These are phyloP conservation scores for Megacollybia marginata DNA, from an alignment of 768 basidiomycete species.

Conservation along the genomic window DNA sequence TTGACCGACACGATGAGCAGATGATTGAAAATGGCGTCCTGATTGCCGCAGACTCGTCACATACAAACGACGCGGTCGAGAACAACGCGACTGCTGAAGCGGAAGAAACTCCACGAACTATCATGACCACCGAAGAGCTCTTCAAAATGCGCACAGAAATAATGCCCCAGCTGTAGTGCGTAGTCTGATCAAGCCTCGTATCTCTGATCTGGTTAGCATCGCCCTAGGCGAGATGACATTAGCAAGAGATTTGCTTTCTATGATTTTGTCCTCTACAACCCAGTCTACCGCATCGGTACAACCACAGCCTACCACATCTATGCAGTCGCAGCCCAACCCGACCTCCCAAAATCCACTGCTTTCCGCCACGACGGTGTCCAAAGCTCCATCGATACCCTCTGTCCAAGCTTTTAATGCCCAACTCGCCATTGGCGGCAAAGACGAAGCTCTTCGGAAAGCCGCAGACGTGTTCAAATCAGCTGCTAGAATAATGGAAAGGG, in stretches of 20 bases:
- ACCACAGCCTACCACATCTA: conserved; percentile 1
- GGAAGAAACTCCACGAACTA: conserved; percentile 24
- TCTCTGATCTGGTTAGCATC: conserved; percentile 32
- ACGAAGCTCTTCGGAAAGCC: conserved; percentile 70
- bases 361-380: conserved; percentile 58
- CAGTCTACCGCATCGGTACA: conserved; percentile 16
- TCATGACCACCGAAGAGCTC: conserved; percentile 71
- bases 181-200: conserved; percentile 8
- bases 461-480: conserved; percentile 64
- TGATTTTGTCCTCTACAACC: conserved; percentile 40
- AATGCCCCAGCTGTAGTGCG: conserved; percentile 67
- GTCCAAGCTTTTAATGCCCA: conserved; percentile 70
- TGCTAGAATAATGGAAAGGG: conserved; percentile 60
- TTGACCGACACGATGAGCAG: conserved; percentile 40
- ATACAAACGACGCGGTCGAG: conserved; percentile 13
- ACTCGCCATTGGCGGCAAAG: conserved; percentile 70
- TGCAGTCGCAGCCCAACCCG: conserved; percentile 2
- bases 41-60: conserved; percentile 11
- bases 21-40: conserved; percentile 10
- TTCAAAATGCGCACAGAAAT: conserved; percentile 69
- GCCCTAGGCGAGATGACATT: conserved; percentile 77
- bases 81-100: conserved; percentile 21
- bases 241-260: conserved; percentile 61
- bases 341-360: conserved; percentile 24
- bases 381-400: conserved; percentile 57